Evolutionary conservation across 192 early-diverging fungal genomes (phyloP).

Genomic region (Physocladia obscura): DNA sequence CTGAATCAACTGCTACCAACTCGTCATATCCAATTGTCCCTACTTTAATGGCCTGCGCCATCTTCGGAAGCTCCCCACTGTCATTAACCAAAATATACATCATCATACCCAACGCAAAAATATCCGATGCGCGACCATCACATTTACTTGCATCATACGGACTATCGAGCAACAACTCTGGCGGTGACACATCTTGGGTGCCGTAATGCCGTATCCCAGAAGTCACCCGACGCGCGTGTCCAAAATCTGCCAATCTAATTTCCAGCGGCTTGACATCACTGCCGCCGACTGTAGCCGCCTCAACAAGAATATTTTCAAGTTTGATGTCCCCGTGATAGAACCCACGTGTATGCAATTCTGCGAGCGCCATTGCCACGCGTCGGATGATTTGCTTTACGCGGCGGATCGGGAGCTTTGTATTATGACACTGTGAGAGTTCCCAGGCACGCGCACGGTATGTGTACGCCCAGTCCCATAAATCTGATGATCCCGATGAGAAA

Average conservation of each 20-base stretch:
- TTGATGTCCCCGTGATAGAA: slow-evolving; percentile 62
- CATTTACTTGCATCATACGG: neutral
- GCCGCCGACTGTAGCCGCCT: neutral
- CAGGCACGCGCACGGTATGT: neutral
- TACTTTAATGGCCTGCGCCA: neutral
- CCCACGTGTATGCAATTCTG: slow-evolving; percentile 43
- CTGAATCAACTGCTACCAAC: neutral
- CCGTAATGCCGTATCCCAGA: slow-evolving; percentile 7
- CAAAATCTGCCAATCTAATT: slow-evolving; percentile 24
- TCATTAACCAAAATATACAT: slow-evolving; percentile 9
- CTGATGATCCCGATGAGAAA: neutral
- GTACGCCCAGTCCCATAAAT: slow-evolving; percentile 12
- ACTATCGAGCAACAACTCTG: slow-evolving; percentile 1
- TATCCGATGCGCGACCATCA: slow-evolving; percentile 22
- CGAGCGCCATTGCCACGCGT: slow-evolving; percentile 43
- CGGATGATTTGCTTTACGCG: slow-evolving; percentile 35
- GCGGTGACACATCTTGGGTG: slow-evolving; percentile 2
- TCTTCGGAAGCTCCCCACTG: slow-evolving; percentile 7
- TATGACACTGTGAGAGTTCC: neutral
- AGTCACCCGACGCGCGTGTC: slow-evolving; percentile 7
- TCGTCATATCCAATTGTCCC: neutral
- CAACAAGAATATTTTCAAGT: slow-evolving; percentile 58
- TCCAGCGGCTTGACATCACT: neutral
- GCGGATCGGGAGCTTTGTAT: neutral
- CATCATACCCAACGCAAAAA: slow-evolving; percentile 31